Percentiles rank a stretch among this genome's conserved stretches.
Evolutionary conservation across 495 filamentous ascomycete species (phyloP).

Genomic region (Daldinia childiae): DNA sequence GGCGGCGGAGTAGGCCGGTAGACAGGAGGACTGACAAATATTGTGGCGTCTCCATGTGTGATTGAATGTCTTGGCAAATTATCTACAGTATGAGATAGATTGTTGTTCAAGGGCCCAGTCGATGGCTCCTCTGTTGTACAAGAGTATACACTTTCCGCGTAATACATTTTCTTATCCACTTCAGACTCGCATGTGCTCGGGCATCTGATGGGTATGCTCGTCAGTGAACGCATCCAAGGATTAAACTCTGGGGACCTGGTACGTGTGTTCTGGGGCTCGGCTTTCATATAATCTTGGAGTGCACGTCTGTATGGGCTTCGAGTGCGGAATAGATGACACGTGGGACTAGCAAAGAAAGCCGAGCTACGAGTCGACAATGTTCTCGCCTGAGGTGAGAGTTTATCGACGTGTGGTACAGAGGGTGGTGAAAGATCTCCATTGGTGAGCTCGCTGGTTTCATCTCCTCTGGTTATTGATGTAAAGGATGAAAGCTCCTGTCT

Average conservation of each 20-base stretch:
- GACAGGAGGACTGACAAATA: constrained; percentile 39
- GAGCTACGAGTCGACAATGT: constrained; percentile 44
- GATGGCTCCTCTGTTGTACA: constrained; percentile 36
- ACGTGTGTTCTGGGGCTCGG: constrained; percentile 40
- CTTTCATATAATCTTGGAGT: constrained; percentile 54
- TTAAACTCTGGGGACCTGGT: constrained; percentile 53
- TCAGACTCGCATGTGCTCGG: constrained; percentile 46
- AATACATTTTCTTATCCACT: constrained; percentile 45
- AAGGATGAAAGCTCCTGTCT: constrained; percentile 8
- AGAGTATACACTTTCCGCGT: constrained; percentile 59
- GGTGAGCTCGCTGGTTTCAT: neutral
- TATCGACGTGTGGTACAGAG: constrained; percentile 5
- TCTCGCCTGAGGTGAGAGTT: constrained; percentile 19
- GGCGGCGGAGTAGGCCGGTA: constrained; percentile 40
- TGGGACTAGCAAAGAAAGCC: constrained; percentile 55
- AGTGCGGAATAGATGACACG: constrained; percentile 59
- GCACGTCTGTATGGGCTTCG: constrained; percentile 66
- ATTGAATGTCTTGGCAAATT: constrained; percentile 18
- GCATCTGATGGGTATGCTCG: constrained; percentile 42
- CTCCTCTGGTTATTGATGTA: neutral
- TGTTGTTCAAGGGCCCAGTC: constrained; percentile 5
- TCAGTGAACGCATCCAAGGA: constrained; percentile 58
- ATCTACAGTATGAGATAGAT: constrained; percentile 10
- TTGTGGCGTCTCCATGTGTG: constrained; percentile 43
- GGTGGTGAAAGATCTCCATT: neutral